A percentile compares a stretch with the other conserved stretches of the same genome.
Conservation (phyloP, 768 basidiomycete species). For the Lentinula lateritia region DNA sequence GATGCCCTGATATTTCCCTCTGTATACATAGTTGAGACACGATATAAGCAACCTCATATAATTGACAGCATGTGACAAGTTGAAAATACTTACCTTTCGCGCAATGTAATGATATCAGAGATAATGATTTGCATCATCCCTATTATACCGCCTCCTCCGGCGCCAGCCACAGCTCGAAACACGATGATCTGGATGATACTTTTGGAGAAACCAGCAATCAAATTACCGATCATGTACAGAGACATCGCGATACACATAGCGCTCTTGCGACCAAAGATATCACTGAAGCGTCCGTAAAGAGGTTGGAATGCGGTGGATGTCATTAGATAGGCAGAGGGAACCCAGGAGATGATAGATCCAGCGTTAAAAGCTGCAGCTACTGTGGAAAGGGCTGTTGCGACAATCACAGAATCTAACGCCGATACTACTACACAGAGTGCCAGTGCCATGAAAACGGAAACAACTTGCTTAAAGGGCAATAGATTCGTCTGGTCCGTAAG, state of each 20-base stretch:
- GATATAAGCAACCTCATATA: not conserved
- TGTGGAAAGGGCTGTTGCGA: constrained; percentile 70
- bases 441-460: constrained; percentile 58
- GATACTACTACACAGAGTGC: constrained; percentile 58
- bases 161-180: constrained; percentile 62
- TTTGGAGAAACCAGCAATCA: constrained; percentile 62
- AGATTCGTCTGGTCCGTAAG: constrained; percentile 77
- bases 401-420: constrained; percentile 65
- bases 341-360: constrained; percentile 61
- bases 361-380: constrained; percentile 63
- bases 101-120: constrained; percentile 66
- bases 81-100: constrained; percentile 41
- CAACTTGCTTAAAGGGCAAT: constrained; percentile 57
- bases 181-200: constrained; percentile 65
- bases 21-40: no score
- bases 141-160: constrained; percentile 66
- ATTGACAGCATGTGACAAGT: not conserved
- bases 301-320: constrained; percentile 64
- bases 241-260: constrained; percentile 51
- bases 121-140: constrained; percentile 69
- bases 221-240: constrained; percentile 61
- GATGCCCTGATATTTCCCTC: constrained; percentile 77
- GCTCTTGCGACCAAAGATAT: constrained; percentile 63
- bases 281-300: constrained; percentile 56
- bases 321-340: constrained; percentile 66